A percentile compares a stretch with the other conserved stretches of the same genome.
These are phyloP conservation scores for Paracorniculantispora psalliotae DNA, from an alignment of 2,329 filamentous ascomycete species.

Conservation along the genomic window DNA sequence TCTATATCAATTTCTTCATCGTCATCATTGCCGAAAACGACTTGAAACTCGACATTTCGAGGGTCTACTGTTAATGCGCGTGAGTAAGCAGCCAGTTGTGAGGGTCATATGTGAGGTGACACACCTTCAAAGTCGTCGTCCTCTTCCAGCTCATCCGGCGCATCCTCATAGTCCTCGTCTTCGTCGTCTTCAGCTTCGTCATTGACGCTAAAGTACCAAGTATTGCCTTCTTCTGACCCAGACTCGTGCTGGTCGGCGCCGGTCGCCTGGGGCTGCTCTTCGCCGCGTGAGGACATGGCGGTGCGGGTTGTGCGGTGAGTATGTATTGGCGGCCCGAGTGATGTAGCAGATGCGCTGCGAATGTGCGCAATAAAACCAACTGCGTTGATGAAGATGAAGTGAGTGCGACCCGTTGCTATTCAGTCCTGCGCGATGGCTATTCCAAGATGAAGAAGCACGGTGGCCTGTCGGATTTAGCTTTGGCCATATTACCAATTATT, in stretches of 20 bases:
- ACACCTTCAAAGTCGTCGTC: constrained; percentile 21
- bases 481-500: background rate
- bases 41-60: constrained; percentile 19
- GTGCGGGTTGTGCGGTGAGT: background rate
- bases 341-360: background rate
- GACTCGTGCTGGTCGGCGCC: background rate
- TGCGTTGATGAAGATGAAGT: background rate
- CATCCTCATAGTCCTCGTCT: constrained; percentile 27
- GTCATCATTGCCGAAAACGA: constrained; percentile 19
- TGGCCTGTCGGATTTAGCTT: background rate
- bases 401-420: background rate
- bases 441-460: background rate
- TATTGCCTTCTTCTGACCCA: constrained; percentile 3
- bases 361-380: background rate
- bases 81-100: background rate
- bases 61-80: constrained; percentile 14
- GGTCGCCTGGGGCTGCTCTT: background rate
- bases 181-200: constrained; percentile 17
- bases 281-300: background rate
- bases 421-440: background rate
- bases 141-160: constrained; percentile 21
- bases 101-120: background rate
- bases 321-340: background rate
- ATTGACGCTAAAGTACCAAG: constrained; percentile 10
- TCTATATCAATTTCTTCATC: constrained; percentile 22